Evolutionary conservation across 768 basidiomycete genomes (phyloP), one percentile per base, ranked within the genome.

Genomic region (Boletus rufocinnamomeus): DNA sequence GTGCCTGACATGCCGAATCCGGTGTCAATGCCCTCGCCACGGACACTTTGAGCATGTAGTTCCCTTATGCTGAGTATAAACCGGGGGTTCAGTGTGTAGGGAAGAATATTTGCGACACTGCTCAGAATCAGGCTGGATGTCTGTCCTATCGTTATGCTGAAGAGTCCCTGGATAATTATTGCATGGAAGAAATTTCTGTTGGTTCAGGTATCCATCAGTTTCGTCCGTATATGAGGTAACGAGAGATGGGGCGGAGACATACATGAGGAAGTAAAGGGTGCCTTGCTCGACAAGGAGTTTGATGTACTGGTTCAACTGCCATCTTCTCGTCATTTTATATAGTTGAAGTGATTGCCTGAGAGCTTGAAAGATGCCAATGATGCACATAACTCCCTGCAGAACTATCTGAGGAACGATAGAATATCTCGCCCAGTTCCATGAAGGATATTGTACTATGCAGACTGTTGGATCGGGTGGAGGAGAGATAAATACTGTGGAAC

Each of bases 271-370:
- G 23, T 63, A 63, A 2, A 61, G 2, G n/a, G 57, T 28, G 2
- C 62, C 59, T 25, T 63, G 52, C 3, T 43, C 34, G 19, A 41
- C 23, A 13, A 63, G 49, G 6, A 63, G 52, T 17, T 43, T 19
- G 14, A 63, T 11, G 30, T 61, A 61, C n/a, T 37, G 25, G n/a
- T 63, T 61, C 14, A 46, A 37, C 2, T 57, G 48, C 60, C 59
- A 63, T 38, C 14, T 44, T 35, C 10, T 32, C 10, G 46, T 56
- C 25, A n/a, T 32, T 14, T 23, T 53, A 19, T 56, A 52, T 3
- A 53, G n/a, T 3, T 62, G 46, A 21, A 50, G 11, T 34, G 51
- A 50, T 2, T 62, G 46, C 16, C 14, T 17, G 13, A 50, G 0
- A 10, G 19, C 50, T 27, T 54, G 47, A 10, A 40, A 37, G 35